Evolutionary conservation across 805 yeast genomes (phyloP).

Genomic region (Candida xyloterini): DNA sequence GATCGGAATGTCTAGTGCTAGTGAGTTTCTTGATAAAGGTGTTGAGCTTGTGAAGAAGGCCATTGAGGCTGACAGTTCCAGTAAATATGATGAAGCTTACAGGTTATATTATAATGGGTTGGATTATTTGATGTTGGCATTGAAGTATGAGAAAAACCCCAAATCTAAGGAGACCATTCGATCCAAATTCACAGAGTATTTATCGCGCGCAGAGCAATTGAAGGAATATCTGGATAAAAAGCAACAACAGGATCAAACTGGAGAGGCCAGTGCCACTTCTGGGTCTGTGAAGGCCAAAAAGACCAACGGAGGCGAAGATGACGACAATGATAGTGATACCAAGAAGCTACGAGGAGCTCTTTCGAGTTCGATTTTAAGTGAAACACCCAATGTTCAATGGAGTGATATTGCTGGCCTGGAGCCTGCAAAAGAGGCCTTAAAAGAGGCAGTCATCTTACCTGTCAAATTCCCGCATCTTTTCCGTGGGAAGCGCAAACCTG

Average conservation of each 20-base stretch:
- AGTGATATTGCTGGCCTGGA: conserved; percentile 95
- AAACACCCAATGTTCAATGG: conserved; percentile 92
- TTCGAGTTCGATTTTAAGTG: conserved; percentile 86
- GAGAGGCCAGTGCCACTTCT: conserved; percentile 50
- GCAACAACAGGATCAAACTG: conserved; percentile 42
- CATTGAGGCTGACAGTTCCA: conserved; percentile 88
- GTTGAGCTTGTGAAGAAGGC: conserved; percentile 92
- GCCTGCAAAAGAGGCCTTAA: conserved; percentile 90
- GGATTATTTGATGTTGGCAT: conserved; percentile 92
- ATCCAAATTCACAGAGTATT: conserved; percentile 85
- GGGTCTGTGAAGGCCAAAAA: conserved; percentile 59
- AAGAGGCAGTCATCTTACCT: conserved; percentile 96
- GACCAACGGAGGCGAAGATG: conserved; percentile 43
- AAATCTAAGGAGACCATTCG: conserved; percentile 85
- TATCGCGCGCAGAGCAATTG: conserved; percentile 89
- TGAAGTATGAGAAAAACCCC: conserved; percentile 90
- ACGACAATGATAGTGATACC: conserved; percentile 75
- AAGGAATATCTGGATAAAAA: conserved; percentile 80
- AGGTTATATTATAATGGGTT: conserved; percentile 88
- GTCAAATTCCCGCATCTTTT: conserved; percentile 94
- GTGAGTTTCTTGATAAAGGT: conserved; percentile 85
- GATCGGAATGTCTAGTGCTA: conserved; percentile 34
- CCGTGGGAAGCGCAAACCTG: conserved; percentile 91
- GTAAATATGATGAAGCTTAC: conserved; percentile 91
- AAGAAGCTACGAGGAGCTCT: conserved; percentile 88